phyloP scores from a whole-genome alignment of 805 yeast genomes.

The Wickerhamiella hasegawae region DNA sequence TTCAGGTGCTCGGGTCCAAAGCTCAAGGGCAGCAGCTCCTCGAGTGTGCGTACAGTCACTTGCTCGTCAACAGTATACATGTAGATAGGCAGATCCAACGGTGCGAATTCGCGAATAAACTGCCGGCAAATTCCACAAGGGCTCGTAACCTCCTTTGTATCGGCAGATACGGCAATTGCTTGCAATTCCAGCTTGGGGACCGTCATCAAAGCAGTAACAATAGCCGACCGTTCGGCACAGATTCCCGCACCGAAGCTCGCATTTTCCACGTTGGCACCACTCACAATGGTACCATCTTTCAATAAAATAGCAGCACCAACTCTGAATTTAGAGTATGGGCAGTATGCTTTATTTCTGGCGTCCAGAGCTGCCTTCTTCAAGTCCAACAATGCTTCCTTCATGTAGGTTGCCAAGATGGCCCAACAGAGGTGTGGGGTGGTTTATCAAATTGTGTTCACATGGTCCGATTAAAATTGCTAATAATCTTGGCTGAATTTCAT shows the following conservation, averaged over 20 bases:
- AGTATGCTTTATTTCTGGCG: conserved; percentile 22
- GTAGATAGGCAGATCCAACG: conserved; percentile 35
- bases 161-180: conserved; percentile 57
- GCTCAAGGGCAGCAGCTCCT: conserved; percentile 60
- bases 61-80: conserved; percentile 43
- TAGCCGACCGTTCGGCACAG: conserved; percentile 64
- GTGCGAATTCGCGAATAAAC: conserved; percentile 65
- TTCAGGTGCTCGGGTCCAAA: conserved; percentile 70
- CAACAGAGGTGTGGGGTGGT: no score
- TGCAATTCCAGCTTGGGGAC: conserved; percentile 25
- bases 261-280: conserved; percentile 86
- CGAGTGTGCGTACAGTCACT: conserved; percentile 31
- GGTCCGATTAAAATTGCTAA: no score
- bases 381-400: not conserved
- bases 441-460: no score
- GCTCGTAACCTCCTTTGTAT: conserved; percentile 38
- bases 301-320: conserved; percentile 72
- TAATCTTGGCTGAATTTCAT: no score
- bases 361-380: not conserved
- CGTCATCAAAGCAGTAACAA: conserved; percentile 35
- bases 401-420: no score
- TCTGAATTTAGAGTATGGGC: conserved; percentile 61
- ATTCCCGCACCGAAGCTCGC: conserved; percentile 74
- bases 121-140: conserved; percentile 97
- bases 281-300: conserved; percentile 29